Base-by-base conservation (phyloP, 345 rosid species). In the Bruguiera parviflora region DNA sequence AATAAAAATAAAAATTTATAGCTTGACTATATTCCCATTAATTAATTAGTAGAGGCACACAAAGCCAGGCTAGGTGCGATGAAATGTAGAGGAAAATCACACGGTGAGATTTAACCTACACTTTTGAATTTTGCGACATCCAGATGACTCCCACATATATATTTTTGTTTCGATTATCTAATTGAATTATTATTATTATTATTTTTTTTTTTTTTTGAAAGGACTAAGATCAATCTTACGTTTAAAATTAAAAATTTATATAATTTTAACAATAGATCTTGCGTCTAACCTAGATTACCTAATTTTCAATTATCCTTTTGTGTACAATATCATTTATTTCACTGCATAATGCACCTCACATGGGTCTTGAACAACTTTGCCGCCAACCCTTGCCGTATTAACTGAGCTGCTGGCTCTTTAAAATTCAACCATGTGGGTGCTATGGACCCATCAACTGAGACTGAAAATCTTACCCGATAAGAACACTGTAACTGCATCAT, bases 1-100 rank as follows among this genome's bases (percentile, higher is more conserved):
- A 18, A n/a, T n/a, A n/a, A 19, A 32, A 24, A 6, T 3, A 1
- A 0, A 57, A 15, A 11, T 33, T 33, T 7, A 33, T 58, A 15
- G n/a, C 15, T 53, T 5, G 59, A 69, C 70, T 35, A 57, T 25
- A 69, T 66, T 70, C 68, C 51, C 20, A 66, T 65, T 76, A 72
- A 66, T 65, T 76, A 72, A 0, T 39, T 10, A 72, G 15, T 76
- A 61, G 53, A 11, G 65, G 67, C 69, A 16, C 24, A 52, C 25
- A 78, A 58, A 53, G 75, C 83, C 73, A 73, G 78, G 63, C 78
- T 73, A 2, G 15, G 4, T 10, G 83, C 63, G 77, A 29, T 72
- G 77, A 75, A 57, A 75, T 62, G 62, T 72, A 3, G 20, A 29
- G 9, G 15, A n/a, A 28, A 58, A 16, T 28, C 32, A 4, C 43